Conservation (phyloP, 2,329 filamentous ascomycete species). For the Fusarium falciforme region DNA sequence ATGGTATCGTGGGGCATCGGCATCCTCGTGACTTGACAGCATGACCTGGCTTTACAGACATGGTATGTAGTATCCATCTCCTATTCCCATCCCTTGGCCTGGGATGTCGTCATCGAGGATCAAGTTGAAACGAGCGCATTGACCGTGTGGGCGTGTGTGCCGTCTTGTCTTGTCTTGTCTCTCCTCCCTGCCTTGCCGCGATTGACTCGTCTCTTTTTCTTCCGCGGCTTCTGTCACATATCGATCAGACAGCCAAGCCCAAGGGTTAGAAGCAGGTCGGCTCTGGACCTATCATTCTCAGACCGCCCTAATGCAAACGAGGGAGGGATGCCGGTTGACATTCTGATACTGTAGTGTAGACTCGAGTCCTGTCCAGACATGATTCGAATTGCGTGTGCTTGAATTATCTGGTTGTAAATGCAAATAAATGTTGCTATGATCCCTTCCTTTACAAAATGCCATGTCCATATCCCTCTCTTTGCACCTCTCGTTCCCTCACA, state of each 20-base stretch:
- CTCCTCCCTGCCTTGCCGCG: constrained; percentile 1
- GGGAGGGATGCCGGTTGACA: neutral
- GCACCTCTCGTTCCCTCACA: neutral
- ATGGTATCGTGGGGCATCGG: neutral
- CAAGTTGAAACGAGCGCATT: constrained; percentile 5
- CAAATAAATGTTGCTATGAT: neutral
- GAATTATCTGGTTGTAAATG: constrained; percentile 4
- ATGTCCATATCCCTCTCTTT: constrained; percentile 1
- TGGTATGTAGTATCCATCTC: neutral
- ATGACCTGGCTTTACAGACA: neutral
- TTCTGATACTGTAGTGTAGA: neutral
- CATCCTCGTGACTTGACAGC: constrained; percentile 20
- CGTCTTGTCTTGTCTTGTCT: neutral
- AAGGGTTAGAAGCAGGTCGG: neutral
- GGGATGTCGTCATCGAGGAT: neutral
- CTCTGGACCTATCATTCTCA: neutral
- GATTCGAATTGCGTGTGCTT: neutral
- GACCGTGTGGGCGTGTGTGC: constrained; percentile 1
- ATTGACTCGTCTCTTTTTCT: neutral
- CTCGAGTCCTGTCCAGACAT: neutral
- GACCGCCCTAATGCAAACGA: neutral
- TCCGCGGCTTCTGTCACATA: constrained; percentile 19
- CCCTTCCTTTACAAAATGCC: neutral
- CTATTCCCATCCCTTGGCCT: neutral
- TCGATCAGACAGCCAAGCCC: constrained; percentile 1